Conservation (phyloP, 2,329 filamentous ascomycete genomes). For the Trichoderma sp. region DNA sequence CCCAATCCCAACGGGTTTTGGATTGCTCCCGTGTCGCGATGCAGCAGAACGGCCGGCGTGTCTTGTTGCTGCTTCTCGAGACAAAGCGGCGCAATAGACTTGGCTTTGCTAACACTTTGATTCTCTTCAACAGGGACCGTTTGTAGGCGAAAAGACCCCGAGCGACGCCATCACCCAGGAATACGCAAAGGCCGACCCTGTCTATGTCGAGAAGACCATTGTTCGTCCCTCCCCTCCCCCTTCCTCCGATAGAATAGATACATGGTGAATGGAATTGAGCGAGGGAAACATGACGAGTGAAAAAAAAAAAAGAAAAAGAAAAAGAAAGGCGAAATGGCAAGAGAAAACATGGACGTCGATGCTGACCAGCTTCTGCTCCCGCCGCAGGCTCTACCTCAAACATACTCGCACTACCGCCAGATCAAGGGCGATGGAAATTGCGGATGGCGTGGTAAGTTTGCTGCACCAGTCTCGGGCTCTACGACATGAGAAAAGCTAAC, state of each 20-base stretch:
- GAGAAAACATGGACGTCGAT: background rate
- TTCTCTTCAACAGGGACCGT: constrained; percentile 62
- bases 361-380: constrained; percentile 20
- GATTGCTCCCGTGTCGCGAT: background rate
- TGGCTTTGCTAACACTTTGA: background rate
- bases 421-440: constrained; percentile 93
- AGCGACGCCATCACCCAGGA: constrained; percentile 76
- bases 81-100: background rate
- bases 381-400: constrained; percentile 69
- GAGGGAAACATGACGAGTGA: background rate
- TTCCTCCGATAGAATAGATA: background rate
- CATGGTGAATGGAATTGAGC: background rate
- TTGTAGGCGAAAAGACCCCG: constrained; percentile 74
- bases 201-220: constrained; percentile 82
- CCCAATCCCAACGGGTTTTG: background rate
- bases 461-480: background rate
- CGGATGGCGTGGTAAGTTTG: constrained; percentile 85
- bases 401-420: constrained; percentile 82
- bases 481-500: background rate
- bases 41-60: background rate
- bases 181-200: constrained; percentile 82
- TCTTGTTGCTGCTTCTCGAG: background rate
- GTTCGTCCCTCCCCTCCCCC: constrained; percentile 49
- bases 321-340: background rate
- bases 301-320: background rate